phyloP scores from a whole-genome alignment of 768 basidiomycete genomes.

The Termitomyces sp. region DNA sequence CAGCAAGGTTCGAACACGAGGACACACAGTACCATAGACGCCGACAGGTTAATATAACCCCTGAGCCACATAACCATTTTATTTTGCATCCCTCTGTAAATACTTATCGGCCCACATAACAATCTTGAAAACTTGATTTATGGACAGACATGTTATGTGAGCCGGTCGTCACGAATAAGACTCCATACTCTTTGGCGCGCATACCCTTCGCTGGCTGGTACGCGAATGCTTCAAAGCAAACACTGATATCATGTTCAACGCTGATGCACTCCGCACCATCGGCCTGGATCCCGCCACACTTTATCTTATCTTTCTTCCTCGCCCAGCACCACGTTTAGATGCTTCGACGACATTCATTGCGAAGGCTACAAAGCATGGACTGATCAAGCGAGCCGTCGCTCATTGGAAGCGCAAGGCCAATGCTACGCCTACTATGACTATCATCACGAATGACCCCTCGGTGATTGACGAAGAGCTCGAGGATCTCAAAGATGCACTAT shows the following conservation, averaged over 20 bases:
- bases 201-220: conserved; percentile 67
- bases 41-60: too few species aligned
- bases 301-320: conserved; percentile 27
- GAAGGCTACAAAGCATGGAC: not conserved
- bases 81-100: too few species aligned
- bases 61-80: too few species aligned
- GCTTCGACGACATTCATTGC: not conserved
- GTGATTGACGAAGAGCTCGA: conserved; percentile 40
- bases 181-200: conserved; percentile 38
- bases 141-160: too few species aligned
- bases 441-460: not conserved
- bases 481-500: conserved; percentile 45
- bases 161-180: conserved; percentile 39
- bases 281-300: conserved; percentile 38
- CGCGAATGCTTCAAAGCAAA: conserved; percentile 56
- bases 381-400: not conserved
- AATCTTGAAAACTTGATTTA: too few species aligned
- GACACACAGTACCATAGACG: too few species aligned
- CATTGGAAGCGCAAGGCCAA: conserved; percentile 3
- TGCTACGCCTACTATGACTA: conserved; percentile 5
- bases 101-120: too few species aligned
- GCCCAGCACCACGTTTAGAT: conserved; percentile 25
- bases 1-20: too few species aligned
- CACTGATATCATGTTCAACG: conserved; percentile 55
- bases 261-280: conserved; percentile 35